phyloP scores from a whole-genome alignment of 164 flowering plant genomes.

The Buxus sempervirens region DNA sequence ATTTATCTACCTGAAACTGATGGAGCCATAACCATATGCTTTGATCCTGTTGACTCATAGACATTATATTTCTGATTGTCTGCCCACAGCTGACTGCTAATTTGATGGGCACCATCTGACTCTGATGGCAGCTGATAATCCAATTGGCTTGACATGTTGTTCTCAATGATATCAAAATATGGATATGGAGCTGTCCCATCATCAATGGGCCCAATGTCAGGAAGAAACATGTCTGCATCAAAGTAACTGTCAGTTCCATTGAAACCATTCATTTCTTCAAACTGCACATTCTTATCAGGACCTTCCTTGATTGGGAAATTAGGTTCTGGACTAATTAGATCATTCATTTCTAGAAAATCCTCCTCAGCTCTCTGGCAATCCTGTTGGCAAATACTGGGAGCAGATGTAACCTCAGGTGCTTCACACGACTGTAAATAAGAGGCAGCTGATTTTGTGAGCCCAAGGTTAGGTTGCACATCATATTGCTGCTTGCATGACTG shows the following conservation, averaged over 20 bases:
- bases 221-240: slow-evolving; percentile 54
- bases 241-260: slow-evolving; percentile 47
- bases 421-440: slow-evolving; percentile 29
- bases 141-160: slow-evolving; percentile 23
- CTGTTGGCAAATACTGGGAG: slow-evolving; percentile 17
- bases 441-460: slow-evolving; percentile 22
- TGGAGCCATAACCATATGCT: slow-evolving; percentile 16
- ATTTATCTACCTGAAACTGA: slow-evolving; percentile 50
- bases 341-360: slow-evolving; percentile 75
- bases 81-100: slow-evolving; percentile 33
- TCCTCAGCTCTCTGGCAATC: slow-evolving; percentile 25
- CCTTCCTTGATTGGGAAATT: slow-evolving; percentile 7
- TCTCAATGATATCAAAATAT: slow-evolving; percentile 3
- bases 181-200: slow-evolving; percentile 13
- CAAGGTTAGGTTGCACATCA: slow-evolving; percentile 28
- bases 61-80: slow-evolving; percentile 26
- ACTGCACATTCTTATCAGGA: slow-evolving; percentile 15
- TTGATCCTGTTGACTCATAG: slow-evolving; percentile 20
- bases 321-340: slow-evolving; percentile 54
- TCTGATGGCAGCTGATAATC: slow-evolving; percentile 24
- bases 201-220: slow-evolving; percentile 33
- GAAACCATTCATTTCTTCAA: slow-evolving; percentile 41
- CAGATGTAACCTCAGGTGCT: slow-evolving; percentile 43
- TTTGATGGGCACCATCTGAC: slow-evolving; percentile 16
- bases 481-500: slow-evolving; percentile 14